Evolutionary conservation across 192 early-diverging fungal genomes (phyloP), one percentile per base, ranked within the genome.

Genomic region (Coemansia sp.): DNA sequence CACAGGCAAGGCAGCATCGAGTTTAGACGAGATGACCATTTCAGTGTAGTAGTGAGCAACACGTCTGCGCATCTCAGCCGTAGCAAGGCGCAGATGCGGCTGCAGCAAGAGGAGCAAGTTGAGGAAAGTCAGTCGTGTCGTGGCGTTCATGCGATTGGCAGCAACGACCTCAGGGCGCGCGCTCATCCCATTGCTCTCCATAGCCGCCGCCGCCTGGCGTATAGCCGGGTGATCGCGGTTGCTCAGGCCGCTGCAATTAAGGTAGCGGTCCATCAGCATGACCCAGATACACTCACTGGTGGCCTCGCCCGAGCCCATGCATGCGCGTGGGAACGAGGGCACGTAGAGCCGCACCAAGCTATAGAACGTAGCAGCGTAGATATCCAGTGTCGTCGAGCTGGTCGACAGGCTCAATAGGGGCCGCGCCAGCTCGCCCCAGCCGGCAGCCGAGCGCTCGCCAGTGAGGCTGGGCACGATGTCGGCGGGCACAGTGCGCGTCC

Each of bases 251-350:
- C 79, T 82, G 74, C 79, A 82, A 39, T 76, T 63, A 26, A 82
- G 71, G 42, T 82, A 82, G 33, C 79, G 67, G 65, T 82, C 79
- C 63, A 82, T 82, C 61, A 82, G 74, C 71, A 67, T 70, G 7
- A 73, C 68, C 79, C 79, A 82, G 16, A 82, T 45, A 24, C 74
- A 70, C 37, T 70, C 70, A 37, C 56, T 48, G 5, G 63, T 69
- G 14, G 71, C 74, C 24, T 82, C 74, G 10, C 71, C 74, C 0
- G 63, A 31, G 56, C 74, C 79, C 79, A 82, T 76, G 55, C 79
- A 82, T 0, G 79, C 74, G 37, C 73, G 74, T 33, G 79, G 74
- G 53, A 82, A 82, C 33, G 53, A 33, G 5, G 79, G 74, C 23
- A 74, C 67, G 16, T 70, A 65, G 5, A 76, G 65, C 8, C 71